Base-by-base conservation (phyloP, 495 filamentous ascomycete genomes). In the Aspergillus sparsus region DNA sequence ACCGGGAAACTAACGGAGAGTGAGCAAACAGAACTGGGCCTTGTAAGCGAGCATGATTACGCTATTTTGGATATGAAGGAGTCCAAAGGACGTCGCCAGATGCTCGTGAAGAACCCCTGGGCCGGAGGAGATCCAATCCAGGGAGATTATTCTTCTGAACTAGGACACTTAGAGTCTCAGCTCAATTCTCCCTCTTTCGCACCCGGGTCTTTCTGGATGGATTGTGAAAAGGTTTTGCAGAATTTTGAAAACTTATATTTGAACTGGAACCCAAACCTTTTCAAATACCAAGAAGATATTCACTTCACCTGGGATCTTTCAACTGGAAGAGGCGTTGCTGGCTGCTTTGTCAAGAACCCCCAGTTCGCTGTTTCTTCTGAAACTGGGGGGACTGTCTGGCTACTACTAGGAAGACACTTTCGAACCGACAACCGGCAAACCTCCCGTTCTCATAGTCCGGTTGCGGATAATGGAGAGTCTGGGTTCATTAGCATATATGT, bases 21-120 rank as follows among this genome's bases (percentile, higher is more conserved):
- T 36, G 89, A 96, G 66, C 90, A 97, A 70, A 77, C 84, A 57
- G 83, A 87, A 7, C 73, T 94, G n/a, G 93, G 93, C 0, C 76
- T 99, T 11, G 88, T 88, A 6, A 87, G 87, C 16, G 87, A 96
- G 71, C 94, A 99, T 70, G 94, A 97, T 71, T 99, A 99, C 71
- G 92, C 91, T 6, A 87, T 98, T 21, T 69, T 97, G 21, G 86
- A 95, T 60, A 77, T 98, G 78, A 86, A 85, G 57, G 87, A 86
- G 62, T 71, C 83, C 44, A 77, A 83, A 16, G 80, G 84, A 15
- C 81, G 83, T 57, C 81, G 85, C 21, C 79, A 86, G 39, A 75
- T 97, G 33, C 80, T 97, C 1, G 80, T 99, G 62, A 98, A 99
- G 68, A 98, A 99, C 68, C 95, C 95, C 7, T 98, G 95, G 95